These are phyloP conservation scores for Pythium myriotylum DNA, from an alignment of 352 stramenopile species.

Conservation along the genomic window DNA sequence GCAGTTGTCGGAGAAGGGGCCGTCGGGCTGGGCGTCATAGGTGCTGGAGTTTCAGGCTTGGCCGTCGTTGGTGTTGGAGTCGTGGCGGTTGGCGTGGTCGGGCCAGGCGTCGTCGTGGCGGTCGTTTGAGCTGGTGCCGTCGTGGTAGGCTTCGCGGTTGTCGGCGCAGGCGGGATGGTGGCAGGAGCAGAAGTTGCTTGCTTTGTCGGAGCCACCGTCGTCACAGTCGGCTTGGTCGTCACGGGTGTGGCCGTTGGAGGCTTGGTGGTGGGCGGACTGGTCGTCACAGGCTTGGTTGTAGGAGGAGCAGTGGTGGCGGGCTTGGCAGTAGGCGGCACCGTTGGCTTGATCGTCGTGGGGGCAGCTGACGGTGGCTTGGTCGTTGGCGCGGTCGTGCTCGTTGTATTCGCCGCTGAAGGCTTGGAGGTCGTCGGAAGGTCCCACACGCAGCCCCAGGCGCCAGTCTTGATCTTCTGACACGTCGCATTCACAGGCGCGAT, in stretches of 20 bases:
- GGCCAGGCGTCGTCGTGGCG: too few species aligned
- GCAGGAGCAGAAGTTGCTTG: not conserved
- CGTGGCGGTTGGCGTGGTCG: too few species aligned
- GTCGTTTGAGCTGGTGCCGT: too few species aligned
- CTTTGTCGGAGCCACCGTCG: too few species aligned
- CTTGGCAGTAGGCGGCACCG: not conserved
- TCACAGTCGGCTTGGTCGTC: too few species aligned
- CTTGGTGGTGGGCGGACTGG: not conserved
- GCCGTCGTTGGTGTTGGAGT: not conserved
- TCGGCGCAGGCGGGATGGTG: not conserved
- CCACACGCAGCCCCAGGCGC: slow-evolving; percentile 68
- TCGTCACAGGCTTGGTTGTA: not conserved
- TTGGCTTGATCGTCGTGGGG: not conserved
- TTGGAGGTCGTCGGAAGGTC: not conserved
- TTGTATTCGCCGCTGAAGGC: not conserved
- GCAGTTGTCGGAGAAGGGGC: not conserved
- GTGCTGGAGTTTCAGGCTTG: not conserved
- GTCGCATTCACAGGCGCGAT: slow-evolving; percentile 45
- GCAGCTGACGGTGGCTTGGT: not conserved
- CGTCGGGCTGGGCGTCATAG: not conserved
- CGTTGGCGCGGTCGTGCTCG: not conserved
- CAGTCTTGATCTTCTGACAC: slow-evolving; percentile 61
- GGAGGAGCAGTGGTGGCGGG: not conserved
- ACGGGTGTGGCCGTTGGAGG: not conserved
- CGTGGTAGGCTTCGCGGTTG: too few species aligned